Conservation (phyloP, 78 protist species). For the Protostelium mycophagum region DNA sequence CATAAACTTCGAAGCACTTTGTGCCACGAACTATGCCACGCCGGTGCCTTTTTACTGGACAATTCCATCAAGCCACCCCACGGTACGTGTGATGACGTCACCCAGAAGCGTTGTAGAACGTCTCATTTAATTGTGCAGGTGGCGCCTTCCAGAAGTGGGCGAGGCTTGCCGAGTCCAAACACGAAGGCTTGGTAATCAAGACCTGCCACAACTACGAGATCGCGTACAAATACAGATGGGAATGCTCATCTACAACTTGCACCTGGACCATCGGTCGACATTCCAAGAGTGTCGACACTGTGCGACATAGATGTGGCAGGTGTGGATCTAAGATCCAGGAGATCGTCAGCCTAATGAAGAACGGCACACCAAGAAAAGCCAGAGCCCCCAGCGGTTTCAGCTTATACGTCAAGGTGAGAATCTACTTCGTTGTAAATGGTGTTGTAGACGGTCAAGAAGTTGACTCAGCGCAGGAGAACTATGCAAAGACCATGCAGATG, state of each 20-base stretch:
- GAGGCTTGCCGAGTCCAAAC: background rate
- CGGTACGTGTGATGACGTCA: too few species aligned
- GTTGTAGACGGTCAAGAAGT: background rate
- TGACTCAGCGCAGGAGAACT: background rate
- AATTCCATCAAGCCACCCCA: background rate
- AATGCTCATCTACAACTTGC: background rate
- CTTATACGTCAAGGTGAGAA: background rate
- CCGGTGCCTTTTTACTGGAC: background rate
- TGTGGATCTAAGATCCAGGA: background rate
- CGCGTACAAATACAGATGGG: background rate
- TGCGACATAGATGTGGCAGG: background rate
- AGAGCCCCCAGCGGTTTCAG: background rate
- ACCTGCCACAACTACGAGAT: slow-evolving; percentile 16
- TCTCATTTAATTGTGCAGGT: too few species aligned
- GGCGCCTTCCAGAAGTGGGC: background rate
- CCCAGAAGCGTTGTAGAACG: too few species aligned
- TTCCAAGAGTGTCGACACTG: slow-evolving; percentile 1
- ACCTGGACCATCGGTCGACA: background rate
- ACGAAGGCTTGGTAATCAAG: background rate
- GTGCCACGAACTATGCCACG: slow-evolving; percentile 21
- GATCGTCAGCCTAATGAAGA: background rate
- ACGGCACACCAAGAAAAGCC: background rate
- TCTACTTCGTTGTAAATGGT: too few species aligned
- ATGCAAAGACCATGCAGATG: background rate
- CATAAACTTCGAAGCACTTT: background rate